Conservation (phyloP, 2,329 filamentous ascomycete genomes). For the Didymella arachidicola region DNA sequence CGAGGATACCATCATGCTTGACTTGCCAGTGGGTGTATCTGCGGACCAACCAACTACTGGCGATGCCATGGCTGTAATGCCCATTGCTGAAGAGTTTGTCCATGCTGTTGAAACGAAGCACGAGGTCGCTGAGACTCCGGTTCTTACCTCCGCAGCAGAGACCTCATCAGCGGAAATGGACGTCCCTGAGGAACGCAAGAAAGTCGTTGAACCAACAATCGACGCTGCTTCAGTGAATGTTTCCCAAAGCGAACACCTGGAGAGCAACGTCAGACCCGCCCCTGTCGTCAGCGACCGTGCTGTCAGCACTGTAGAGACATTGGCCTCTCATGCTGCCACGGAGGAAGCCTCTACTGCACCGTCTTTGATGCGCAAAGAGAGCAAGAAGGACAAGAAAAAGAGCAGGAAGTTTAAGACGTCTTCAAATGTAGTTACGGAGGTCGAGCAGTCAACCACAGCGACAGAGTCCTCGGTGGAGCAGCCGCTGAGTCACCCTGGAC, state of each 20-base stretch:
- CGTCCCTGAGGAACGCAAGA: background rate
- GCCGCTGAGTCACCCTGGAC: background rate
- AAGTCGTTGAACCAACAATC: background rate
- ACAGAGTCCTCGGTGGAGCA: background rate
- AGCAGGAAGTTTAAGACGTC: conserved; percentile 25
- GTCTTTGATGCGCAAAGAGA: conserved; percentile 32
- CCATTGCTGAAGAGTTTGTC: background rate
- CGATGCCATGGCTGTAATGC: too few species aligned
- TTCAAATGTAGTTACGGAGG: background rate
- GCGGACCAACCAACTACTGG: background rate
- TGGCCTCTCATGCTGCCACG: background rate
- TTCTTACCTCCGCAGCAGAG: background rate
- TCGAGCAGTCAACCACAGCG: conserved; percentile 2
- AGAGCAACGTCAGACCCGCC: background rate
- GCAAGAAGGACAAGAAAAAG: conserved; percentile 46
- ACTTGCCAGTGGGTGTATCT: background rate
- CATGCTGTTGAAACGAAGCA: background rate
- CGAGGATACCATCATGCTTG: background rate
- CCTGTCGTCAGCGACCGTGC: background rate
- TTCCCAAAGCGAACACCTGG: background rate
- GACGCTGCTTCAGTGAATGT: background rate
- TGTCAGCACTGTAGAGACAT: conserved; percentile 17
- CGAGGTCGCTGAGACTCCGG: background rate
- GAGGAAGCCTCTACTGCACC: conserved; percentile 24
- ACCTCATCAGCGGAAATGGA: background rate